These are phyloP conservation scores for Calendula officinalis DNA, from an alignment of 129 eudicot genomes.

Conservation along the genomic window DNA sequence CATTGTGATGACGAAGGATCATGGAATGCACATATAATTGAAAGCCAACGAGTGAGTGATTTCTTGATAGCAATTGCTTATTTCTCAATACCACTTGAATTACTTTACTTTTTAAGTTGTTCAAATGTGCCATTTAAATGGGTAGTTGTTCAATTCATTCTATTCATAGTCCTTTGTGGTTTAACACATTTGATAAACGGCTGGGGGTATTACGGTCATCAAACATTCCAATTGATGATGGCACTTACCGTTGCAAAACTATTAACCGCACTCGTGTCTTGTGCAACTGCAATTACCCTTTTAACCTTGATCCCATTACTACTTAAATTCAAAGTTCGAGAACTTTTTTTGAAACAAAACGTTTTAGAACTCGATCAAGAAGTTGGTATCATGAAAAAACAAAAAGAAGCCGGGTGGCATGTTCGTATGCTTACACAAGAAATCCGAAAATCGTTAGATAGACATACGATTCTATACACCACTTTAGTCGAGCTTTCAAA, in stretches of 20 bases:
- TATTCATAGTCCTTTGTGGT: constrained; percentile 81
- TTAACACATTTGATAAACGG: constrained; percentile 79
- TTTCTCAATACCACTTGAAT: constrained; percentile 76
- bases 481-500: constrained; percentile 80
- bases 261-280: constrained; percentile 76
- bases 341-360: constrained; percentile 61
- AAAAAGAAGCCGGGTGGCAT: constrained; percentile 66
- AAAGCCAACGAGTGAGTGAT: constrained; percentile 75
- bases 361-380: constrained; percentile 85
- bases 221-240: constrained; percentile 69
- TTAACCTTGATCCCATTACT: constrained; percentile 64
- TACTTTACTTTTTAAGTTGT: constrained; percentile 72
- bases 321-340: constrained; percentile 76
- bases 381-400: constrained; percentile 78
- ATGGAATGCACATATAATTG: constrained; percentile 60
- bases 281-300: constrained; percentile 85
- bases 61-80: constrained; percentile 78
- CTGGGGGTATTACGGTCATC: constrained; percentile 84
- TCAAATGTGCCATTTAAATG: constrained; percentile 84
- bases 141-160: constrained; percentile 73
- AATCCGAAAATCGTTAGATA: constrained; percentile 73
- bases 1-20: constrained; percentile 74
- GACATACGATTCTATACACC: constrained; percentile 66
- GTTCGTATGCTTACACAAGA: constrained; percentile 86
- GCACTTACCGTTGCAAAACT: constrained; percentile 62